Conservation (phyloP, 2,329 filamentous ascomycete genomes). For the Hypocrella siamensis region DNA sequence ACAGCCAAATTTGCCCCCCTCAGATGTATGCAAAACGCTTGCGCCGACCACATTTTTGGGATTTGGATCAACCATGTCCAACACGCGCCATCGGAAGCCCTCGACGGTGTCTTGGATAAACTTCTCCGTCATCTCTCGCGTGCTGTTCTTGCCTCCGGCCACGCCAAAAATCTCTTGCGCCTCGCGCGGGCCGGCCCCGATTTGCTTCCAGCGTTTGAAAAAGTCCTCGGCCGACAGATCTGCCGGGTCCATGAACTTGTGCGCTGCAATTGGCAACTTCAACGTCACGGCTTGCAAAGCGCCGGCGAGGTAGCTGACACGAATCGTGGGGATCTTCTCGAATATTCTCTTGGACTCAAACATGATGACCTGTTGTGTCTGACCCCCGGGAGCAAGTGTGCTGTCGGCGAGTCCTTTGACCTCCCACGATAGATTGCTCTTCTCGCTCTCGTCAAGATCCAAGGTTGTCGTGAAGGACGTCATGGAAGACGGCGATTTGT, state of each 20-base stretch:
- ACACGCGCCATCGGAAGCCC: slow-evolving; percentile 78
- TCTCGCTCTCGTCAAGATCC: slow-evolving; percentile 58
- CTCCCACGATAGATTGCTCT: slow-evolving; percentile 61
- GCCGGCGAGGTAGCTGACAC: slow-evolving; percentile 87
- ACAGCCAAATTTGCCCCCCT: slow-evolving; percentile 86
- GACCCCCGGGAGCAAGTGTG: slow-evolving; percentile 54
- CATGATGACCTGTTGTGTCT: slow-evolving; percentile 88
- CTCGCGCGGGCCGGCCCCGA: slow-evolving; percentile 75
- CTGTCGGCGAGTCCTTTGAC: slow-evolving; percentile 80
- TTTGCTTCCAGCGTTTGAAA: slow-evolving; percentile 99
- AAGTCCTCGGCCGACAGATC: slow-evolving; percentile 82
- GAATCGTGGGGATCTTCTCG: slow-evolving; percentile 71
- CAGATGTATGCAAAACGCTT: slow-evolving; percentile 67
- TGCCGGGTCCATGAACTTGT: slow-evolving; percentile 95
- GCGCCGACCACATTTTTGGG: slow-evolving; percentile 86
- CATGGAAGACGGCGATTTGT: slow-evolving; percentile 75
- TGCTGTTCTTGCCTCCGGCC: slow-evolving; percentile 20
- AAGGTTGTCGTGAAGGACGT: slow-evolving; percentile 89
- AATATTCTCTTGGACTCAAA: slow-evolving; percentile 79
- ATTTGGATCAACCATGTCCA: slow-evolving; percentile 82
- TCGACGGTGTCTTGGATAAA: slow-evolving; percentile 61
- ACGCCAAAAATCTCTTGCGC: slow-evolving; percentile 75
- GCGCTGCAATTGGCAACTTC: slow-evolving; percentile 72
- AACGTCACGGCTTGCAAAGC: slow-evolving; percentile 84
- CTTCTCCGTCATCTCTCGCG: slow-evolving; percentile 46